A percentile compares a stretch with the other conserved stretches of the same genome.
Evolutionary conservation across 2,329 filamentous ascomycete genomes (phyloP).

Genomic region (Didymella exigua): DNA sequence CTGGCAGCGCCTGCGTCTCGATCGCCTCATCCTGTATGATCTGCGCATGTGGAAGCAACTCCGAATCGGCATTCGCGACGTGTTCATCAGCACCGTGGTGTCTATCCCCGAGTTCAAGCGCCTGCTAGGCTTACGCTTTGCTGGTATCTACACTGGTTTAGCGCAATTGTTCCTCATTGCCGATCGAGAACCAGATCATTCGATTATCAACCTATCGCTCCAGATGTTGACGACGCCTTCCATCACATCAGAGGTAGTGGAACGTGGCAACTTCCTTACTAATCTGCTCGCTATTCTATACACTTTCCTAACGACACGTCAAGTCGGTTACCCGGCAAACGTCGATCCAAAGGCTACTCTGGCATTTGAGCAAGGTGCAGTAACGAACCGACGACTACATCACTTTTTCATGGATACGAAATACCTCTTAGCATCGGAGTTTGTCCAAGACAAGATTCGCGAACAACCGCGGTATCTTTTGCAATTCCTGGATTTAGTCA

Average conservation of each 20-base stretch:
- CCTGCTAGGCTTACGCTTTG: conserved; percentile 88
- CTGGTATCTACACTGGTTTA: conserved; percentile 89
- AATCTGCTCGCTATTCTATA: conserved; percentile 96
- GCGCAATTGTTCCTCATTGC: conserved; percentile 95
- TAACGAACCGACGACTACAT: conserved; percentile 94
- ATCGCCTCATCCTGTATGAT: conserved; percentile 95
- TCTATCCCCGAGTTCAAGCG: conserved; percentile 96
- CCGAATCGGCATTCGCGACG: conserved; percentile 83
- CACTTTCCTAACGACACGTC: conserved; percentile 92
- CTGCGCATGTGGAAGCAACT: conserved; percentile 96
- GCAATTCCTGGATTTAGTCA: conserved; percentile 94
- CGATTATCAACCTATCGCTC: conserved; percentile 95
- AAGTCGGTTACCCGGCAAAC: conserved; percentile 92
- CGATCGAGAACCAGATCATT: conserved; percentile 95
- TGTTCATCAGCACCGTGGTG: conserved; percentile 96
- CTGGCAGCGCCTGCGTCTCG: conserved; percentile 84
- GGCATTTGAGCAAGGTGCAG: conserved; percentile 90
- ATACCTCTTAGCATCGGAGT: conserved; percentile 85
- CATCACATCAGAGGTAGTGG: conserved; percentile 93
- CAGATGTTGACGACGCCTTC: conserved; percentile 97
- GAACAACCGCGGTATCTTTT: conserved; percentile 84
- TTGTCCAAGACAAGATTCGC: conserved; percentile 84
- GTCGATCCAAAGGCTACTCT: conserved; percentile 85
- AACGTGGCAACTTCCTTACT: conserved; percentile 93
- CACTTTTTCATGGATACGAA: conserved; percentile 97